Evolutionary conservation across 768 basidiomycete genomes (phyloP).

Genomic region (Leccinum imitatum): DNA sequence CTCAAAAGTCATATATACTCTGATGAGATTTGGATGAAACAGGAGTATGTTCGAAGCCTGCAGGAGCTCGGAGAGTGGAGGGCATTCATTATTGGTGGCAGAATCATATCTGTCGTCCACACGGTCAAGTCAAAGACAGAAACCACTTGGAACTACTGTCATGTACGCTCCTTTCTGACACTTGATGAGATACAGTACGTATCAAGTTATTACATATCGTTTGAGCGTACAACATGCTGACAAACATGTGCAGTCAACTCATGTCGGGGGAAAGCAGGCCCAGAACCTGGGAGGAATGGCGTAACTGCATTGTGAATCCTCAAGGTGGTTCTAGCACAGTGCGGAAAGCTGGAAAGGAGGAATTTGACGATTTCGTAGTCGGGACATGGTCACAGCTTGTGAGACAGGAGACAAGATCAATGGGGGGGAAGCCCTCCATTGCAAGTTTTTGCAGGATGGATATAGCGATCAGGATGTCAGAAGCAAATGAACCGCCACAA

Average conservation of each 20-base stretch:
- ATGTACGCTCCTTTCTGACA: neutral
- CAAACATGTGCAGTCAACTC: neutral
- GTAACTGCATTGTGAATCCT: neutral
- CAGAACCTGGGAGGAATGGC: neutral
- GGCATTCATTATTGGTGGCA: neutral
- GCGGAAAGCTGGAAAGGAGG: neutral
- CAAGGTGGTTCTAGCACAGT: neutral
- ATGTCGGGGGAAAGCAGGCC: neutral
- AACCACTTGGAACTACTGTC: neutral
- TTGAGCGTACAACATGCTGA: neutral
- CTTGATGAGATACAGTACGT: neutral
- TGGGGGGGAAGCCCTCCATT: neutral
- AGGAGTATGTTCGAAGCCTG: neutral
- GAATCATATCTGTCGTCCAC: neutral
- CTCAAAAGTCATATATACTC: neutral
- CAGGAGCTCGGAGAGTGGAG: neutral
- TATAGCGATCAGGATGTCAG: neutral
- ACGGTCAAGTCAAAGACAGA: neutral
- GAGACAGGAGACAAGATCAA: neutral
- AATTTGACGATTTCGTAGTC: neutral
- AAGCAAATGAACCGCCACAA: too few relatives aligned
- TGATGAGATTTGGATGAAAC: neutral
- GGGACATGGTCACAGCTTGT: neutral
- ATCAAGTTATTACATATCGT: neutral
- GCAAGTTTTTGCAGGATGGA: neutral